These are phyloP conservation scores for Aspergillus cavernicola DNA, from an alignment of 495 filamentous ascomycete species.

Conservation along the genomic window DNA sequence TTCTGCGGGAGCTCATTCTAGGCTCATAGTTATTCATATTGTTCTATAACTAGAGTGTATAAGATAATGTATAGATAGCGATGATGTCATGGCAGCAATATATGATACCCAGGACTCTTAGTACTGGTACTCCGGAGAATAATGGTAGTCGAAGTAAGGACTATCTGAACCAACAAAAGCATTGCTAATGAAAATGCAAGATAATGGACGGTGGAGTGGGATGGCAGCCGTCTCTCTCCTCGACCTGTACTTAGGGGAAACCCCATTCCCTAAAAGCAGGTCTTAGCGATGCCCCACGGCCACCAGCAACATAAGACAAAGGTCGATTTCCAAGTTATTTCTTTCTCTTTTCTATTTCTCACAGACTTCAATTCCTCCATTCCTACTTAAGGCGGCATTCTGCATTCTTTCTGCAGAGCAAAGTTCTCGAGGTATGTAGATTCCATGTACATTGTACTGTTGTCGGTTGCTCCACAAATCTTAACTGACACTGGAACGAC, in stretches of 20 bases:
- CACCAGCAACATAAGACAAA: constrained; percentile 14
- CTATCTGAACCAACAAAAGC: constrained; percentile 3
- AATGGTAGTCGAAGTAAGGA: too few species aligned
- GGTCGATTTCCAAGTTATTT: not conserved
- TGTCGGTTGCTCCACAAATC: constrained; percentile 5
- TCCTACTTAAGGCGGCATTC: too few species aligned
- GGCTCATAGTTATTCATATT: not conserved
- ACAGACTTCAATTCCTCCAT: too few species aligned
- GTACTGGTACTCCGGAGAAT: too few species aligned
- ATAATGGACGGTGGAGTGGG: constrained; percentile 16
- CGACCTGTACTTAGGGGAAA: constrained; percentile 52
- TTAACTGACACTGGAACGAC: constrained; percentile 5
- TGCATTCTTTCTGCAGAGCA: too few species aligned
- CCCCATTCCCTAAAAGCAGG: constrained; percentile 49
- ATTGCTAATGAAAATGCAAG: constrained; percentile 26
- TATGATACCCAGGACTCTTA: not conserved
- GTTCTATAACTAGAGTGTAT: not conserved
- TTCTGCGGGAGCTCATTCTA: constrained; percentile 56
- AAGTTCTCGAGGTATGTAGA: too few species aligned
- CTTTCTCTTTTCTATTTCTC: too few species aligned
- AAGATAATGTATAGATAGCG: constrained; percentile 5
- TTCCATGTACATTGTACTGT: not conserved
- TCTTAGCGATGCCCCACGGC: constrained; percentile 40
- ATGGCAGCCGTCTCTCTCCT: constrained; percentile 41
- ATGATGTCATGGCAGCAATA: constrained; percentile 1